Percentiles rank a stretch among this genome's conserved stretches.
phyloP scores from a whole-genome alignment of 208 protist genomes.

The Crithidia acanthocephali region DNA sequence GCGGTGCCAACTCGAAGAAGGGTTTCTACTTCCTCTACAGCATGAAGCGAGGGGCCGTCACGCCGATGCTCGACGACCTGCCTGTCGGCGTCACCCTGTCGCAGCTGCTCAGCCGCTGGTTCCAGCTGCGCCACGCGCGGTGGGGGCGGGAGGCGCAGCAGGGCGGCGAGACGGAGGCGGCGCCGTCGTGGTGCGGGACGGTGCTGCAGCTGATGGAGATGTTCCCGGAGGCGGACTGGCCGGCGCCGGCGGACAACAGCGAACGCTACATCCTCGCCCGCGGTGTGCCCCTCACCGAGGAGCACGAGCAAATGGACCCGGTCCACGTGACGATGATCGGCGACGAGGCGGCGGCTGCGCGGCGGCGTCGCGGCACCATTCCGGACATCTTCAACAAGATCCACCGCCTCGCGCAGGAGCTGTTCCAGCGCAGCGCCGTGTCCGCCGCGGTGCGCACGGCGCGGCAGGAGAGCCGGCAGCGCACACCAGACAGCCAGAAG shows the following conservation, averaged over 20 bases:
- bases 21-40: conserved; percentile 91
- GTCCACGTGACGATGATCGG: conserved; percentile 17
- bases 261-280: conserved; percentile 41
- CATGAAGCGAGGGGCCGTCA: conserved; percentile 41
- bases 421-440: conserved; percentile 28
- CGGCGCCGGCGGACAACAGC: conserved; percentile 28
- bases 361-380: conserved; percentile 28
- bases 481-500: conserved; percentile 23
- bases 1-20: conserved; percentile 66
- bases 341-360: conserved; percentile 16
- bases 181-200: conserved; percentile 56
- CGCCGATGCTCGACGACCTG: conserved; percentile 30
- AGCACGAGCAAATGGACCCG: conserved; percentile 3
- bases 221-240: conserved; percentile 51
- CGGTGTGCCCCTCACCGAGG: conserved; percentile 40
- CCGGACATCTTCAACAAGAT: conserved; percentile 46
- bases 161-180: conserved; percentile 43
- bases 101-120: conserved; percentile 67
- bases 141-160: conserved; percentile 63
- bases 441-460: conserved; percentile 26
- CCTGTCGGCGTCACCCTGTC: conserved; percentile 43
- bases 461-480: conserved; percentile 25
- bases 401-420: conserved; percentile 36
- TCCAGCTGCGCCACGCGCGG: conserved; percentile 75
- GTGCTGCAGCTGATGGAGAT: conserved; percentile 67